Evolutionary conservation across 148 eudicot genomes (phyloP), one percentile per base, ranked within the genome.

Genomic region (Fagopyrum homotropicum): DNA sequence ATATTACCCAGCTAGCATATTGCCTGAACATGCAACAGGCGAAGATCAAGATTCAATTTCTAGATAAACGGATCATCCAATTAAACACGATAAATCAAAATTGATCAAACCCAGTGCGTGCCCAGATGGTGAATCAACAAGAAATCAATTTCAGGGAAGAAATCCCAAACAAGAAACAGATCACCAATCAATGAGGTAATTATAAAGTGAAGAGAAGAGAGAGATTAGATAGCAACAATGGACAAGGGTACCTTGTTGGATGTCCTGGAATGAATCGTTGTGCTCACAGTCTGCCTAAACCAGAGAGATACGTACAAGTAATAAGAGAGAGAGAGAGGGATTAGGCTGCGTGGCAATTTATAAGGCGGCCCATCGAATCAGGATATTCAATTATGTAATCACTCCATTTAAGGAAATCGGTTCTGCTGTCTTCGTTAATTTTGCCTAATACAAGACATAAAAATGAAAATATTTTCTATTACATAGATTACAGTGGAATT

Each of bases 111-210:
- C 22, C 60, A 55, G 2, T 22, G 26, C 54, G 1, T n/a, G 30
- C 44, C 69, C 69, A 35, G 45, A 63, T 63, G 69, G 45, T 9
- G 45, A 35, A 63, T 63, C n/a, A 63, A 63, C 64, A 59, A 59
- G 35, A 19, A 59, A 59, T 29, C 69, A 63, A 63, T 7, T 29
- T 59, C 11, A 26, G 26, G 7, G 7, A 57, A 2, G 1, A 60
- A 29, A 4, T 63, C 6, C 2, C 4, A 30, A 35, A 63, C n/a
- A 63, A 10, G 12, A 3, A 7, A 1, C 5, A 60, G 19, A 22
- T 1, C 1, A 9, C 6, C 9, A 6, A 60, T 56, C 12, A 35
- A 35, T 4, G 40, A 60, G 35, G 12, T 22, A 19, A 60, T 6
- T 12, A 59, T 12, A 60, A 14, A 60, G 30, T 19, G 9, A 9